Percentiles rank a stretch among this genome's conserved stretches.
Evolutionary conservation across 2,329 filamentous ascomycete species (phyloP).

Genomic region (Paecilomyces formosus): DNA sequence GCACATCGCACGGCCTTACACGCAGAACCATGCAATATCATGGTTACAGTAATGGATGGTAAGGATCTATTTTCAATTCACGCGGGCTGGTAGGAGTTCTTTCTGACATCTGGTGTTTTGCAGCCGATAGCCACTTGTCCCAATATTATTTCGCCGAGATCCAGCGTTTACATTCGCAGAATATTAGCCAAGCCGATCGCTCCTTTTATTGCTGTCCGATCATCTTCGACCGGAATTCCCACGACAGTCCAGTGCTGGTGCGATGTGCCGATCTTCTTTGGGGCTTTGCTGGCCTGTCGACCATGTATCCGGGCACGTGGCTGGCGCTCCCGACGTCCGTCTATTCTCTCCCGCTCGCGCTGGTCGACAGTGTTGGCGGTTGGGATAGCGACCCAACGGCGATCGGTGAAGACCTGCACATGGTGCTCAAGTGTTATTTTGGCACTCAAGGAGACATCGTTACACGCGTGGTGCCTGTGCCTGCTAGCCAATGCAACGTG

Average conservation of each 20-base stretch:
- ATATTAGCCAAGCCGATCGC: conserved; percentile 33
- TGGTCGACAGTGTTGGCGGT: conserved; percentile 62
- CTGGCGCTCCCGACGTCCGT: conserved; percentile 67
- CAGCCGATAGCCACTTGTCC: conserved; percentile 55
- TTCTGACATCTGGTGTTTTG: background rate
- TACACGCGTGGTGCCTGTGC: conserved; percentile 56
- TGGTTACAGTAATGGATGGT: conserved; percentile 69
- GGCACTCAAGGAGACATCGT: conserved; percentile 63
- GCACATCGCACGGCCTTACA: conserved; percentile 13
- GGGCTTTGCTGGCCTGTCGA: conserved; percentile 64
- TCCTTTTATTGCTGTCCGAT: conserved; percentile 64
- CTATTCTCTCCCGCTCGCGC: conserved; percentile 60
- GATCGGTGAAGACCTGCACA: conserved; percentile 69
- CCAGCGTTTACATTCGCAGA: conserved; percentile 53
- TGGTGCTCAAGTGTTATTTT: conserved; percentile 74
- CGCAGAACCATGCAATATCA: conserved; percentile 47
- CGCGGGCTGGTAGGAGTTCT: background rate
- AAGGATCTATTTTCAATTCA: conserved; percentile 20
- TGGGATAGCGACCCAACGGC: conserved; percentile 66
- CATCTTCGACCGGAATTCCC: conserved; percentile 67
- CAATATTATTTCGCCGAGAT: conserved; percentile 61
- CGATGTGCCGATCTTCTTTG: conserved; percentile 66
- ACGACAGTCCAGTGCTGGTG: conserved; percentile 59
- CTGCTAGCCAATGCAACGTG: conserved; percentile 67
- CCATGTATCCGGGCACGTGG: conserved; percentile 55